Evolutionary conservation across 495 filamentous ascomycete species (phyloP).

Genomic region (Aspergillus sparsus): DNA sequence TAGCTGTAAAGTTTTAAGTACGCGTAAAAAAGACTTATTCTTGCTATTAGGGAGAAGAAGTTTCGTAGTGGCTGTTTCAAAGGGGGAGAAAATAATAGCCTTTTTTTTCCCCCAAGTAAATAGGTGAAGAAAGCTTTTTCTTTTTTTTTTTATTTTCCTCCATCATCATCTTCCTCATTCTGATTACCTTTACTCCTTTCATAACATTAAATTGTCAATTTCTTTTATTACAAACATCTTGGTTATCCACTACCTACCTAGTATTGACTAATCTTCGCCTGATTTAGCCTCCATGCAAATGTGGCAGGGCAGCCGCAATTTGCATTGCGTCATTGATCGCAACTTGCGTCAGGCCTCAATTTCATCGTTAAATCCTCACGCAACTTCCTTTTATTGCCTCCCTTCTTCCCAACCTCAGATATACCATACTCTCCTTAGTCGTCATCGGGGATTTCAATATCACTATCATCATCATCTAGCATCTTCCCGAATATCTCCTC

Average conservation of each 20-base stretch:
- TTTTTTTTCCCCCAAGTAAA: not conserved
- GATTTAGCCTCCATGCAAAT: constrained; percentile 7
- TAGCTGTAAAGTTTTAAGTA: constrained; percentile 12
- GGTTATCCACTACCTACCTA: not conserved
- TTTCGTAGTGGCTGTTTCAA: too few species aligned
- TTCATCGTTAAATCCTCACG: constrained; percentile 19
- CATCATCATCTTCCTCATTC: not conserved
- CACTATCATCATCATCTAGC: constrained; percentile 12
- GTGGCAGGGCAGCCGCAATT: constrained; percentile 20
- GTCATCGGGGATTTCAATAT: not conserved
- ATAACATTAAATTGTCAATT: not conserved
- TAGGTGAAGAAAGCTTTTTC: not conserved
- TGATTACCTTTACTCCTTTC: not conserved
- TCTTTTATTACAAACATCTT: not conserved
- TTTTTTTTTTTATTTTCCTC: not conserved
- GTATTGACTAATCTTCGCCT: not conserved
- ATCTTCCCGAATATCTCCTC: not conserved
- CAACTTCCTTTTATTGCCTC: constrained; percentile 5
- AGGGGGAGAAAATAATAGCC: too few species aligned
- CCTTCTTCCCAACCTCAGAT: not conserved
- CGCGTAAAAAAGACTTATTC: not conserved
- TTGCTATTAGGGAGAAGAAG: not conserved
- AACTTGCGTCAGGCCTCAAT: constrained; percentile 25
- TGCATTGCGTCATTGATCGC: constrained; percentile 48
- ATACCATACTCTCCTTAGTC: too few species aligned